phyloP scores from a whole-genome alignment of 2,329 filamentous ascomycete genomes.

The Cryphonectria carpinicola region DNA sequence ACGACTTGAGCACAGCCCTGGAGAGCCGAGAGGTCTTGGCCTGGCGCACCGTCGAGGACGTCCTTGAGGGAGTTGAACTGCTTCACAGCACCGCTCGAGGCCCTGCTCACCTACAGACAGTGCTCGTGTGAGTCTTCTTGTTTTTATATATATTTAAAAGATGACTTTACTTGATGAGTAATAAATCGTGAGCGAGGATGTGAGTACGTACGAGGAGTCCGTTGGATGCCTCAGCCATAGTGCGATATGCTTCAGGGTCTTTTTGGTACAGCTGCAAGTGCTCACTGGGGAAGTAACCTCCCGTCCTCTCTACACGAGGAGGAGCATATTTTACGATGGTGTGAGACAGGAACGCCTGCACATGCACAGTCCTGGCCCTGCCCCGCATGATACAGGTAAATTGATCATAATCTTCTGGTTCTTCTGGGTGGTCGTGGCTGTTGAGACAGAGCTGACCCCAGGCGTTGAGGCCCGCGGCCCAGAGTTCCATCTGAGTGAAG shows the following conservation, averaged over 20 bases:
- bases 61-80: slow-evolving; percentile 35
- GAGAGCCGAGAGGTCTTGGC: slow-evolving; percentile 33
- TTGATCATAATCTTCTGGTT: slow-evolving; percentile 49
- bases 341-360: slow-evolving; percentile 46
- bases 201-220: slow-evolving; percentile 37
- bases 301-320: slow-evolving; percentile 10
- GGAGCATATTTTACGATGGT: slow-evolving; percentile 38
- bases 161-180: not conserved
- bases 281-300: slow-evolving; percentile 30
- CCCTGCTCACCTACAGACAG: slow-evolving; percentile 15
- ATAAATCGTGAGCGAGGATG: slow-evolving; percentile 12
- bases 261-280: slow-evolving; percentile 20
- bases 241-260: slow-evolving; percentile 16
- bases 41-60: slow-evolving; percentile 15
- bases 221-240: slow-evolving; percentile 36
- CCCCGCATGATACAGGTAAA: slow-evolving; percentile 50
- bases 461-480: slow-evolving; percentile 61
- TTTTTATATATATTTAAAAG: too few relatives aligned
- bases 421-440: slow-evolving; percentile 36
- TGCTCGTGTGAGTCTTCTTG: not conserved
- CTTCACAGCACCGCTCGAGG: slow-evolving; percentile 30
- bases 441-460: slow-evolving; percentile 57
- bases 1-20: slow-evolving; percentile 45
- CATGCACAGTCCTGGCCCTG: slow-evolving; percentile 37
- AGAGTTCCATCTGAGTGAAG: slow-evolving; percentile 49